These are phyloP conservation scores for Anethum foeniculum DNA, from an alignment of 140 eudicot genomes.

Conservation along the genomic window DNA sequence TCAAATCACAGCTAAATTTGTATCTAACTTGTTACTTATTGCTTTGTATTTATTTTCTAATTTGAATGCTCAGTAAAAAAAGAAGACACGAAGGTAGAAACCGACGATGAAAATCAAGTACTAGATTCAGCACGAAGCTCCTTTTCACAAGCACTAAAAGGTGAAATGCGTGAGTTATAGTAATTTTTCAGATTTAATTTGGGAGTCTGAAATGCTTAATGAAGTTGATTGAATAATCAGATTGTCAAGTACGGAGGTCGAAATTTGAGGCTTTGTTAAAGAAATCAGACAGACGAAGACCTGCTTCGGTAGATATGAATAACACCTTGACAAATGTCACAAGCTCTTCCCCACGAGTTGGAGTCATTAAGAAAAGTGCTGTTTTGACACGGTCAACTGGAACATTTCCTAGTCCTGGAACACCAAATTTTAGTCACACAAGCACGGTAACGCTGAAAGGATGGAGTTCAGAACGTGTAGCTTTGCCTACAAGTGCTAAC, in stretches of 20 bases:
- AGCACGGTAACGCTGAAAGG: slow-evolving; percentile 56
- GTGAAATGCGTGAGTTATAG: slow-evolving; percentile 21
- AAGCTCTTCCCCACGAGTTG: slow-evolving; percentile 58
- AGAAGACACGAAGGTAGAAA: slow-evolving; percentile 42
- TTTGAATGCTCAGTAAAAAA: slow-evolving; percentile 27
- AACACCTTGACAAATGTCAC: slow-evolving; percentile 32
- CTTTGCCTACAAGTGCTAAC: slow-evolving; percentile 37
- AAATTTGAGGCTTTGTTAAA: slow-evolving; percentile 50
- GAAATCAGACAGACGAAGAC: slow-evolving; percentile 57
- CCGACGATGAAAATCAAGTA: slow-evolving; percentile 45
- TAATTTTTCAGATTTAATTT: not conserved
- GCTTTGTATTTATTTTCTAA: slow-evolving; percentile 1
- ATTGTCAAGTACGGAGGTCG: slow-evolving; percentile 64
- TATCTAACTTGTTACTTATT: slow-evolving; percentile 3
- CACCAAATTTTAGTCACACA: slow-evolving; percentile 58
- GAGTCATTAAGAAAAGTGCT: slow-evolving; percentile 47
- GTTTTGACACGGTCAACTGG: slow-evolving; percentile 31
- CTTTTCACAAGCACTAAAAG: slow-evolving; percentile 85
- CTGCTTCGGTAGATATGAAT: slow-evolving; percentile 73
- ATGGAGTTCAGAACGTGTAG: slow-evolving; percentile 94
- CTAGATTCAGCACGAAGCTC: slow-evolving; percentile 89
- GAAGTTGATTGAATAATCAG: slow-evolving; percentile 25
- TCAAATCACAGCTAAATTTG: not conserved
- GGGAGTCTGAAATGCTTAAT: not conserved
- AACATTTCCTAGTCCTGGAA: slow-evolving; percentile 75